Evolutionary conservation across 495 filamentous ascomycete species (phyloP), one percentile per base, ranked within the genome.

Genomic region (Amphirosellinia nigrospora): DNA sequence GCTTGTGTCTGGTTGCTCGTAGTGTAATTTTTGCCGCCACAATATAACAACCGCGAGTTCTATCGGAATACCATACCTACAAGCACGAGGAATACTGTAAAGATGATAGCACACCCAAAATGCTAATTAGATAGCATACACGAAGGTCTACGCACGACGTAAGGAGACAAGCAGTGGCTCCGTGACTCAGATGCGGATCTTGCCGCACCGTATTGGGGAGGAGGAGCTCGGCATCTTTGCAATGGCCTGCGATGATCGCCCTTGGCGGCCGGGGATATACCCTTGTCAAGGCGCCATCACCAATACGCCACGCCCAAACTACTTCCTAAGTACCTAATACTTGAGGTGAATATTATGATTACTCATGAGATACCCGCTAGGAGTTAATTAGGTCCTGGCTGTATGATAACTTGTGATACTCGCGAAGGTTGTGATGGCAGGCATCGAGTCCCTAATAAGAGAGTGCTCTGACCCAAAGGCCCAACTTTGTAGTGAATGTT

Each of bases 291-390:
- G 10, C 59, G 36, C 28, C 59, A 32, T 45, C 50, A 38, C 16
- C 34, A 38, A 15, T 21, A 48, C 68, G 68, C 68, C 68, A 70
- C 60, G 60, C 26, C 34, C 59, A 62, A 52, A 52, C 45, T 10
- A 63, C 50, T 59, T 32, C 55, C 21, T 50, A 68, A 26, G n/a
- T n/a, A n/a, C n/a, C 23, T 55, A 16, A 26, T 11, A 62, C 58
- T 45, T 45, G 45, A 64, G 21, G 50, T 56, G 26, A 32, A 62
- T 43, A 67, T 68, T 60, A 68, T 68, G 66, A 68, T 68, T 68
- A 68, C 30, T 62, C 32, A 69, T 69, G 32, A n/a, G 28, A 15
- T 65, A 26, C 28, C 36, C 0, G 28, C 11, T 19, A 41, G 30
- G 28, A 30, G 11, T 41, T 23, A 30, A 7, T 41, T 23, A 21